Conservation (phyloP, 768 basidiomycete species). For the Tricholoma sp. region DNA sequence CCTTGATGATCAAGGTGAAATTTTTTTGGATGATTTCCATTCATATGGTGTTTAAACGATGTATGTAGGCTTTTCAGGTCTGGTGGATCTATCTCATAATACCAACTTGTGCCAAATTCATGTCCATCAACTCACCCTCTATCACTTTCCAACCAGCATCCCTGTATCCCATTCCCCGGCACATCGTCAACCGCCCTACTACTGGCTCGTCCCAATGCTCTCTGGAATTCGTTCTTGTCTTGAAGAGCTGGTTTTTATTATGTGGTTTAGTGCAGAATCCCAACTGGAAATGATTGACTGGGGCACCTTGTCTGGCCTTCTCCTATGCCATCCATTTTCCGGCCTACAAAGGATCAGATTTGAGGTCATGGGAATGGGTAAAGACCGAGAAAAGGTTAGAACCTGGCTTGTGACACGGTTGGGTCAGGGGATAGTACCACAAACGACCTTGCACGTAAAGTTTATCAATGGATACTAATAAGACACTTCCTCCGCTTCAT, state of each 20-base stretch:
- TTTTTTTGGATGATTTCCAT: background rate
- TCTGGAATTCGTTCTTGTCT: slow-evolving; percentile 19
- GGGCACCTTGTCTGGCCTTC: slow-evolving; percentile 17
- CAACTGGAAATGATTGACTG: slow-evolving; percentile 30
- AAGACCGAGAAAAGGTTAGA: slow-evolving; percentile 18
- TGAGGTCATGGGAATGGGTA: slow-evolving; percentile 26
- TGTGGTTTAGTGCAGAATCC: slow-evolving; percentile 29
- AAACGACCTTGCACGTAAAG: background rate
- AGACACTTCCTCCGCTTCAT: background rate
- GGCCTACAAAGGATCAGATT: slow-evolving; percentile 18
- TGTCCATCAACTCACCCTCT: slow-evolving; percentile 28
- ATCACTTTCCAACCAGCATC: slow-evolving; percentile 21
- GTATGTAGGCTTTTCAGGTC: slow-evolving; percentile 13
- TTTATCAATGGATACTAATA: background rate
- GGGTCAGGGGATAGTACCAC: background rate
- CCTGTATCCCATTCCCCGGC: background rate
- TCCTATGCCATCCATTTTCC: slow-evolving; percentile 10
- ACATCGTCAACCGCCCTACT: slow-evolving; percentile 14
- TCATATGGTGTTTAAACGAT: background rate
- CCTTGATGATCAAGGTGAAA: slow-evolving; percentile 8
- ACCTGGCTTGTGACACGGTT: slow-evolving; percentile 24
- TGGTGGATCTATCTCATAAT: slow-evolving; percentile 22
- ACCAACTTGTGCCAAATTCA: slow-evolving; percentile 19
- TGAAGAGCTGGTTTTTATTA: slow-evolving; percentile 17
- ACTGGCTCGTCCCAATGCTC: slow-evolving; percentile 25